phyloP scores from a whole-genome alignment of 202 grass and related monocot genomes.

The Miscanthus sacchariflorus region DNA sequence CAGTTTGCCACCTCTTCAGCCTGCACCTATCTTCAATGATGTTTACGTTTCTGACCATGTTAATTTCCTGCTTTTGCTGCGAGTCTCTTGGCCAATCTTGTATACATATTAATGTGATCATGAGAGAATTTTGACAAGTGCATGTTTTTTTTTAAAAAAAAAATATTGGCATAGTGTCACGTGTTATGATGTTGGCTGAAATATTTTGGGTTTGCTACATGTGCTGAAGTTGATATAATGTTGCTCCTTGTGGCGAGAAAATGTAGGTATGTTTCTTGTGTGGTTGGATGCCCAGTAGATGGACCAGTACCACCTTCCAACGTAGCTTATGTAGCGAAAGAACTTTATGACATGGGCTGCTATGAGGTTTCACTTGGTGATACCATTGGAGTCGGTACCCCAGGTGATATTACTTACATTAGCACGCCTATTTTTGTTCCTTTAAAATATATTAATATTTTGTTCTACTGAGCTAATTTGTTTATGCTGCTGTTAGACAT shows the following conservation, averaged over 20 bases:
- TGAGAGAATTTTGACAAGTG: neutral
- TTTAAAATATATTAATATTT: neutral
- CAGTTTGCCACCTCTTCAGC: neutral
- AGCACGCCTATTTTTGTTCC: neutral
- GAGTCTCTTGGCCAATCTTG: neutral
- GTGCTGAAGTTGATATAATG: conserved; percentile 21
- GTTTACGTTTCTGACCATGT: neutral
- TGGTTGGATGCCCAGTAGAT: conserved; percentile 85
- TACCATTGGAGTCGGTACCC: conserved; percentile 93
- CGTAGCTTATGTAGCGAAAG: conserved; percentile 87
- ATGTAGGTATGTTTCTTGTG: conserved; percentile 91
- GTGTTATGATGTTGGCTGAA: neutral
- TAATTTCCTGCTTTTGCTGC: neutral
- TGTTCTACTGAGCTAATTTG: neutral
- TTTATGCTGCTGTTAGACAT: neutral
- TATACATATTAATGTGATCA: neutral
- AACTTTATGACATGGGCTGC: conserved; percentile 93
- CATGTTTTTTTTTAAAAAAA: neutral
- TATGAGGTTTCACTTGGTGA: conserved; percentile 96
- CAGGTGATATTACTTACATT: conserved; percentile 54
- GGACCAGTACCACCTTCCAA: conserved; percentile 74
- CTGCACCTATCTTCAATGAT: neutral
- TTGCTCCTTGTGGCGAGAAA: conserved; percentile 25
- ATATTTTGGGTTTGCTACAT: neutral
- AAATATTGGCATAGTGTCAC: neutral